A percentile compares a stretch with the other conserved stretches of the same genome.
These are phyloP conservation scores for Reticulascus tulasneorum DNA, from an alignment of 2,329 filamentous ascomycete species.

Conservation along the genomic window DNA sequence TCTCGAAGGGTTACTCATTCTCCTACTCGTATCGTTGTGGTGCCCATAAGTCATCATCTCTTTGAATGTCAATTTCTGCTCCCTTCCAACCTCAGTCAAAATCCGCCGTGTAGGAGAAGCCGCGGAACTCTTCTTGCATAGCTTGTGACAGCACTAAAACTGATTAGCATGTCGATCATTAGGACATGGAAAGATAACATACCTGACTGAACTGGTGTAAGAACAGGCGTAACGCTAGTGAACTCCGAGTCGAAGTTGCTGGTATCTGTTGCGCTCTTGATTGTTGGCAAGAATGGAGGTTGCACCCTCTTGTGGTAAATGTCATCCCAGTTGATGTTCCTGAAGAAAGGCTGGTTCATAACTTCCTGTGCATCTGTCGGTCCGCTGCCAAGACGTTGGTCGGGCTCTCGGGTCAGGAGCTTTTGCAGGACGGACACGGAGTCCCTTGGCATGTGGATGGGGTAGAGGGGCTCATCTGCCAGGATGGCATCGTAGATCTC, in stretches of 20 bases:
- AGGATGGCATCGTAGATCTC: conserved; percentile 99
- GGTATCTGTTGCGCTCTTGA: conserved; percentile 93
- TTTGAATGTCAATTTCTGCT: background rate
- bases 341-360: conserved; percentile 98
- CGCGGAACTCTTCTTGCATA: conserved; percentile 99
- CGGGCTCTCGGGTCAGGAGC: conserved; percentile 89
- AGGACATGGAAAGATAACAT: conserved; percentile 37
- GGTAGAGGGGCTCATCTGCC: conserved; percentile 93
- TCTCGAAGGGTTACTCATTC: too few relatives aligned
- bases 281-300: conserved; percentile 84
- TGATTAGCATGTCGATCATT: conserved; percentile 4
- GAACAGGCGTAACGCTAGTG: conserved; percentile 93
- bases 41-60: background rate
- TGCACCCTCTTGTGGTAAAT: conserved; percentile 92
- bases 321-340: conserved; percentile 97
- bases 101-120: conserved; percentile 95
- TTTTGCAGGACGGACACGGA: conserved; percentile 98
- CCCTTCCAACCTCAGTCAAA: conserved; percentile 56
- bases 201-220: conserved; percentile 97
- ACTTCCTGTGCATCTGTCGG: conserved; percentile 97
- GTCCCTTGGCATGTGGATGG: conserved; percentile 97
- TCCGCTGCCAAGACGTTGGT: conserved; percentile 85
- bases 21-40: conserved; percentile 2
- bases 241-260: conserved; percentile 99
- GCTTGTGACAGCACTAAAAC: conserved; percentile 83